These are phyloP conservation scores for Jatropha multifida DNA, from an alignment of 441 rosid genomes.

Conservation along the genomic window DNA sequence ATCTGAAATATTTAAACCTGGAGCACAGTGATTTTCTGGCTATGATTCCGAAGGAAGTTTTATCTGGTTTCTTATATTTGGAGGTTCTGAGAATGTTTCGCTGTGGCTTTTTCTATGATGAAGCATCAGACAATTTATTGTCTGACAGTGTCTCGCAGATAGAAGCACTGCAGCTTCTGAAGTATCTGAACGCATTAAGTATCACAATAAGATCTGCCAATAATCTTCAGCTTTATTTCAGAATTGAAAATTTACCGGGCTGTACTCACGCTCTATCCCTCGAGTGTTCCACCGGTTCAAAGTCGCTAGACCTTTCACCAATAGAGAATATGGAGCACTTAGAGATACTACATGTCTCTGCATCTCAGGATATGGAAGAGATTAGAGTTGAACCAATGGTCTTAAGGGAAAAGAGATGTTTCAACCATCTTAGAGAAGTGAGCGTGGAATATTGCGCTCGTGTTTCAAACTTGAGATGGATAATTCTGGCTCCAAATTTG, in stretches of 20 bases:
- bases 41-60: constrained; percentile 16
- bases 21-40: constrained; percentile 16
- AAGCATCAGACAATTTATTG: not conserved
- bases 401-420: not conserved
- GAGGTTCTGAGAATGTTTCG: constrained; percentile 20
- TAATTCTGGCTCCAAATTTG: constrained; percentile 14
- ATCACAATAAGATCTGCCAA: not conserved
- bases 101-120: not conserved
- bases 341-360: not conserved
- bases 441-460: not conserved
- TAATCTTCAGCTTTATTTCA: constrained; percentile 17
- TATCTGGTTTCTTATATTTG: constrained; percentile 23
- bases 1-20: constrained; percentile 27
- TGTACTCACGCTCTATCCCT: constrained; percentile 7
- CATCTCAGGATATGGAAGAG: not conserved
- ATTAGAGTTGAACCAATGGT: not conserved
- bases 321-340: not conserved
- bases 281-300: not conserved
- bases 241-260: not conserved
- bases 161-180: constrained; percentile 26
- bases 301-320: not conserved
- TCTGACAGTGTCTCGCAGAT: not conserved
- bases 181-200: constrained; percentile 19
- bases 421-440: constrained; percentile 9
- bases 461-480: constrained; percentile 8